Evolutionary conservation across 306 rosid species (phyloP).

Genomic region (Spatholobus suberectus): DNA sequence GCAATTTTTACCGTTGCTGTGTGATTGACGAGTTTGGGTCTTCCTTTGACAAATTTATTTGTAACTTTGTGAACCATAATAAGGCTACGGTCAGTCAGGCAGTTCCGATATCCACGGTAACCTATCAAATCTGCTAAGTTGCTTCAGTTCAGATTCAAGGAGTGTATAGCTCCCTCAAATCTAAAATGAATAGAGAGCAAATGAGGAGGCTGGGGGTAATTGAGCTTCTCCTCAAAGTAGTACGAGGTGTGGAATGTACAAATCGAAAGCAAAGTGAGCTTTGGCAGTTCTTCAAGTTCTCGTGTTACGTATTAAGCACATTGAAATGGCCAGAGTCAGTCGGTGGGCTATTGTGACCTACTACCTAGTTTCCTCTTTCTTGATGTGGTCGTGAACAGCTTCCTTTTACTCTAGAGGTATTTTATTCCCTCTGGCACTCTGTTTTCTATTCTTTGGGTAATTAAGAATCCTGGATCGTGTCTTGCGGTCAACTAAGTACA

Average conservation of each 20-base stretch:
- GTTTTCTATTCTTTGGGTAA: background rate
- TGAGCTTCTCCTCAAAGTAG: conserved; percentile 32
- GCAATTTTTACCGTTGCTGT: background rate
- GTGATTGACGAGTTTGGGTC: too few species aligned
- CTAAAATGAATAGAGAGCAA: too few species aligned
- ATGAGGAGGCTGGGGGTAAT: conserved; percentile 7
- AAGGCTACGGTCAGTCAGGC: too few species aligned
- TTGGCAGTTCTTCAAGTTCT: conserved; percentile 25
- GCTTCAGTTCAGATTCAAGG: too few species aligned
- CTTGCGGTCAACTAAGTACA: conserved; percentile 35
- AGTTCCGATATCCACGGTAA: too few species aligned
- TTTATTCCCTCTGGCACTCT: background rate
- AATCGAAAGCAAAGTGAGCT: background rate
- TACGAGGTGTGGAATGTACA: background rate
- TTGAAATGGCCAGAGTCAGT: conserved; percentile 17
- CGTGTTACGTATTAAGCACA: background rate
- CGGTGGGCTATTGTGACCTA: background rate
- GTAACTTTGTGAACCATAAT: too few species aligned
- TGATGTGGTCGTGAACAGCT: conserved; percentile 12
- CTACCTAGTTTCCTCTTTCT: background rate
- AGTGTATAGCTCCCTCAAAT: too few species aligned
- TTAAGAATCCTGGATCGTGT: background rate
- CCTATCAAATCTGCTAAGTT: too few species aligned
- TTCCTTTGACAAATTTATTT: too few species aligned
- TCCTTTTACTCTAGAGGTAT: background rate